These are phyloP conservation scores for Cyclotella baltica DNA, from an alignment of 108 stramenopile genomes.

Conservation along the genomic window DNA sequence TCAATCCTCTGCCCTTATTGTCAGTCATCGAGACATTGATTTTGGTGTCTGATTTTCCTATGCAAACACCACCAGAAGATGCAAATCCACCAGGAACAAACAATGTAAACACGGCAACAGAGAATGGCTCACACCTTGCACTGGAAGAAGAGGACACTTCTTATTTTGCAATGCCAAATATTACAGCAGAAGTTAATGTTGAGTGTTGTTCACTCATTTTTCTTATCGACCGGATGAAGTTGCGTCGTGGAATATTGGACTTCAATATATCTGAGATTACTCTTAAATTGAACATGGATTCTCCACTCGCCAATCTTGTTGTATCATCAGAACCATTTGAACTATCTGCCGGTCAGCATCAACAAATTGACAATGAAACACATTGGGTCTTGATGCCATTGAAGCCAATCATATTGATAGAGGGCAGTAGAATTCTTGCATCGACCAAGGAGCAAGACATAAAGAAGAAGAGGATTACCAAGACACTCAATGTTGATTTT, in stretches of 20 bases:
- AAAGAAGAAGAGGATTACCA: not conserved
- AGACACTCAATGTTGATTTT: not conserved
- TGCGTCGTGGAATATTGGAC: slow-evolving; percentile 24
- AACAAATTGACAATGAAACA: not conserved
- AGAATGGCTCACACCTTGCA: not conserved
- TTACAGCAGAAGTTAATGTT: slow-evolving; percentile 9
- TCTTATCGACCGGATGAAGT: slow-evolving; percentile 20
- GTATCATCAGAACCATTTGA: slow-evolving; percentile 23
- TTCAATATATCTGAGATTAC: slow-evolving; percentile 20
- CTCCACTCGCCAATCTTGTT: slow-evolving; percentile 7
- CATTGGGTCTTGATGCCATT: slow-evolving; percentile 35
- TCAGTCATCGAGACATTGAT: slow-evolving; percentile 30
- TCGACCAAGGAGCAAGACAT: slow-evolving; percentile 5
- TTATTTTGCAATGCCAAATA: slow-evolving; percentile 18
- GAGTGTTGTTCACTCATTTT: slow-evolving; percentile 24
- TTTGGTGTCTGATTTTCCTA: slow-evolving; percentile 29
- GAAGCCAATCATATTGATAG: slow-evolving; percentile 30
- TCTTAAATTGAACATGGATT: slow-evolving; percentile 4
- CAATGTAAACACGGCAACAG: not conserved
- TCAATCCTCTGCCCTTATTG: slow-evolving; percentile 38
- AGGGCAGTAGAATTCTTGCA: slow-evolving; percentile 28
- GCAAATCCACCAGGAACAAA: not conserved
- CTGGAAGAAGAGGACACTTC: slow-evolving; percentile 1
- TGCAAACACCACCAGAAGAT: slow-evolving; percentile 7
- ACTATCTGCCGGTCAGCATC: slow-evolving; percentile 27